Percentiles rank a stretch among this genome's conserved stretches.
Evolutionary conservation across 192 early-diverging fungal genomes (phyloP).

Genomic region (Spizellomyces punctatus): DNA sequence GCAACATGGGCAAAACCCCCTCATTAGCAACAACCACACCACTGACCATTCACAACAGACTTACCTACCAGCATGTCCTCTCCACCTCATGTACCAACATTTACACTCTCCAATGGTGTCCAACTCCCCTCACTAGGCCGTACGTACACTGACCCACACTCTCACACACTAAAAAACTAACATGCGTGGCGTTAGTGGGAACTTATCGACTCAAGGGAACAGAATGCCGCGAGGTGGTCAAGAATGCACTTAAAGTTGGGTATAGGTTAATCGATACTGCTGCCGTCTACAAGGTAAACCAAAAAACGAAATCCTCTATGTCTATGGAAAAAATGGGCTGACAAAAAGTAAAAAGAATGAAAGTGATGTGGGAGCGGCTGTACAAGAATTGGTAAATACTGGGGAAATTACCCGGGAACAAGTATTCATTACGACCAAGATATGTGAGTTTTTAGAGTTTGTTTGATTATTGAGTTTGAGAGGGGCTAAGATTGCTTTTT

Average conservation of each 20-base stretch:
- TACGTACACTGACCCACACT: too few species aligned
- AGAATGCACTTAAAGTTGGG: conserved; percentile 24
- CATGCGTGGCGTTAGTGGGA: conserved; percentile 13
- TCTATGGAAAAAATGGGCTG: too few species aligned
- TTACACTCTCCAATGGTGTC: conserved; percentile 29
- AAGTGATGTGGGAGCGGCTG: conserved; percentile 27
- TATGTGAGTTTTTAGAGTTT: conserved; percentile 14
- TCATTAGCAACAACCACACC: too few species aligned
- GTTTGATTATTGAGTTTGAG: not conserved
- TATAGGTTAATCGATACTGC: conserved; percentile 39
- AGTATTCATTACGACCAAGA: conserved; percentile 49
- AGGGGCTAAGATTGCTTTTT: not conserved
- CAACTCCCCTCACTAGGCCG: conserved; percentile 15
- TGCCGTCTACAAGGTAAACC: conserved; percentile 31
- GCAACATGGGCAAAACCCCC: too few species aligned
- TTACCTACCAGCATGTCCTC: too few species aligned
- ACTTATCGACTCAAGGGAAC: conserved; percentile 33
- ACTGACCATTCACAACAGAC: too few species aligned
- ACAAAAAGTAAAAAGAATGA: conserved; percentile 35
- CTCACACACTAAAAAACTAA: too few species aligned
- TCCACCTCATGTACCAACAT: not conserved
- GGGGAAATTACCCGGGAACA: conserved; percentile 25
- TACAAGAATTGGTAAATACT: conserved; percentile 16
- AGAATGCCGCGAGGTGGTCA: conserved; percentile 5
- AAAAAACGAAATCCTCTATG: not conserved